Evolutionary conservation across 2,329 filamentous ascomycete genomes (phyloP).

Genomic region (Colletotrichum kahawae): DNA sequence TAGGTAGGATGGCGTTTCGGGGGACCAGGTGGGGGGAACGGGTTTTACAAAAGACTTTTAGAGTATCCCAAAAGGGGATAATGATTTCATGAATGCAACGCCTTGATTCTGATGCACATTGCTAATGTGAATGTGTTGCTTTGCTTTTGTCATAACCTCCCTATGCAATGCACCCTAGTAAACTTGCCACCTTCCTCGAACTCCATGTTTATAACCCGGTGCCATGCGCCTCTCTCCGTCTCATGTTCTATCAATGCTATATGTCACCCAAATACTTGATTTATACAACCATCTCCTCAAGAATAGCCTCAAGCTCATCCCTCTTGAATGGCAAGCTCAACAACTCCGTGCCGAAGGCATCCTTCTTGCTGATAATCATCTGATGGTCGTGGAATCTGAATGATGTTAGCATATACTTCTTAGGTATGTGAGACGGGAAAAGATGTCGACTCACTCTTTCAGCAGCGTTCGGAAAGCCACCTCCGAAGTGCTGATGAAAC

Average conservation of each 20-base stretch:
- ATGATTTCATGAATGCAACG: constrained; percentile 15
- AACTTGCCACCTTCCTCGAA: not conserved
- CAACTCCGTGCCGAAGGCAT: constrained; percentile 83
- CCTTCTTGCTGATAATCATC: constrained; percentile 90
- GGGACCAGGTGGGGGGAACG: not conserved
- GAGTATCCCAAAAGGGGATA: not conserved
- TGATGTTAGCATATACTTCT: not conserved
- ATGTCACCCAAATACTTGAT: not conserved
- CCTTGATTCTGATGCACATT: not conserved
- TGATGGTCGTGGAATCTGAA: constrained; percentile 91
- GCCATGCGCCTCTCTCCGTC: not conserved
- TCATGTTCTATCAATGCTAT: not conserved
- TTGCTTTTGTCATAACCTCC: not conserved
- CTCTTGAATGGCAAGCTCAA: constrained; percentile 84
- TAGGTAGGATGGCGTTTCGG: constrained; percentile 9
- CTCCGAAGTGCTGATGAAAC: constrained; percentile 96
- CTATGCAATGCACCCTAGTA: not conserved
- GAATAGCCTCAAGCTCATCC: constrained; percentile 85
- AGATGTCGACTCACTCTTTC: constrained; percentile 73
- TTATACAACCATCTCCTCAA: constrained; percentile 72
- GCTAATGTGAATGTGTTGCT: not conserved
- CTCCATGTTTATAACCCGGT: not conserved
- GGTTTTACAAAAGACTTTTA: constrained; percentile 2
- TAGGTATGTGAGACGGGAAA: not conserved
- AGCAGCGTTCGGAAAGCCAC: constrained; percentile 93